Conservation (phyloP, 1,284 basidiomycete genomes). For the Fomitiporia mediterranea region DNA sequence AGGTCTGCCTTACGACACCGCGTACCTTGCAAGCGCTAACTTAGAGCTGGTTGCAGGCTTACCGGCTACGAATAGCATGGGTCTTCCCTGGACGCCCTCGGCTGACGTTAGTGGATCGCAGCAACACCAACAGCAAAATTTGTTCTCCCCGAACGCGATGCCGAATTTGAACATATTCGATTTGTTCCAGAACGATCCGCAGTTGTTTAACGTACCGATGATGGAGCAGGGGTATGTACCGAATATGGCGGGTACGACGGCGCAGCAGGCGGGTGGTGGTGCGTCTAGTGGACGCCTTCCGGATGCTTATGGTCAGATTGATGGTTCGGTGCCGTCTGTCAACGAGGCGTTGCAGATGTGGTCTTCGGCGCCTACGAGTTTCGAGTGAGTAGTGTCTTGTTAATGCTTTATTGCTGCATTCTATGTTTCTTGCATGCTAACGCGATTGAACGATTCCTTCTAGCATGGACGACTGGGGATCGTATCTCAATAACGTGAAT, state of each 20-base stretch:
- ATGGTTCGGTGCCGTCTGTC: constrained; percentile 19
- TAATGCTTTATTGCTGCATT: neutral
- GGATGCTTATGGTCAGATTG: constrained; percentile 1
- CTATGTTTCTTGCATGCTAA: neutral
- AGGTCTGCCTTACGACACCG: constrained; percentile 16
- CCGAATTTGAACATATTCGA: constrained; percentile 21
- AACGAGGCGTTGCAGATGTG: constrained; percentile 53
- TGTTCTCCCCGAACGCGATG: constrained; percentile 8
- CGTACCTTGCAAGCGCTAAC: constrained; percentile 12
- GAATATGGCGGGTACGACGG: neutral
- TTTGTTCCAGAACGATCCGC: constrained; percentile 17
- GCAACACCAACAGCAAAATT: constrained; percentile 1
- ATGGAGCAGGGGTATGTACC: constrained; percentile 14
- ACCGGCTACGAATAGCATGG: neutral
- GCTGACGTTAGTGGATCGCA: neutral
- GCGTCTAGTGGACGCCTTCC: neutral
- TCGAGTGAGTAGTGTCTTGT: constrained; percentile 41
- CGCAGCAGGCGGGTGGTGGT: constrained; percentile 1
- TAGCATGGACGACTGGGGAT: constrained; percentile 21
- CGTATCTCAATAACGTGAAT: constrained; percentile 15
- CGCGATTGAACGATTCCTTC: neutral
- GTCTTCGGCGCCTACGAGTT: constrained; percentile 49
- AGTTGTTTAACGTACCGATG: constrained; percentile 17
- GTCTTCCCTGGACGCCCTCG: neutral
- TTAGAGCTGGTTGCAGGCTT: constrained; percentile 13